Conservation (phyloP, 2,329 filamentous ascomycete genomes). For the Cladobotryum protrusum region DNA sequence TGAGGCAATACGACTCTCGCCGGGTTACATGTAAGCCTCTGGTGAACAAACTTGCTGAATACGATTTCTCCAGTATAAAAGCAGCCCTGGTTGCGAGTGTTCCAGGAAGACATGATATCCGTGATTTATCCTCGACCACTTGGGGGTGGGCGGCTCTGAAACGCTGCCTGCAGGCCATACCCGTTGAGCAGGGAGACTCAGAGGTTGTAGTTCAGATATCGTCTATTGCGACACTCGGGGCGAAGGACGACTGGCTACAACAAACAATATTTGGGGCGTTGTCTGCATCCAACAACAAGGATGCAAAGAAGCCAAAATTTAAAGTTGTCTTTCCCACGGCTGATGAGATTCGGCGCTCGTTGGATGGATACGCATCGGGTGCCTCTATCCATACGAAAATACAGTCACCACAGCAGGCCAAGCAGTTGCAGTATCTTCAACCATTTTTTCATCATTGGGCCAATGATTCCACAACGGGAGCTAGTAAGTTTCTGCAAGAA, state of each 20-base stretch:
- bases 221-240: conserved; percentile 73
- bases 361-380: conserved; percentile 74
- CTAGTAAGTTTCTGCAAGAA: conserved; percentile 16
- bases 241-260: conserved; percentile 64
- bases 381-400: conserved; percentile 77
- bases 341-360: conserved; percentile 66
- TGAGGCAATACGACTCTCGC: conserved; percentile 59
- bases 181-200: conserved; percentile 33
- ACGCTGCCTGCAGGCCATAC: conserved; percentile 50
- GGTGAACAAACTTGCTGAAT: conserved; percentile 48
- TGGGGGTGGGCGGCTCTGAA: conserved; percentile 73
- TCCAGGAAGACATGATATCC: conserved; percentile 57
- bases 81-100: conserved; percentile 74
- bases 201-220: conserved; percentile 63
- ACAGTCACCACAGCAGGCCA: conserved; percentile 61
- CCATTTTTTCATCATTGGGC: conserved; percentile 73
- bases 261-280: conserved; percentile 54
- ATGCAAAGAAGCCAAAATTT: conserved; percentile 41
- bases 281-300: conserved; percentile 23
- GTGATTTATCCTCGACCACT: conserved; percentile 43
- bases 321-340: conserved; percentile 76
- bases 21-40: conserved; percentile 50
- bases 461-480: conserved; percentile 44
- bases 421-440: conserved; percentile 66
- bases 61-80: conserved; percentile 64